Base-by-base conservation (phyloP, 768 basidiomycete genomes). In the Russula emetica region DNA sequence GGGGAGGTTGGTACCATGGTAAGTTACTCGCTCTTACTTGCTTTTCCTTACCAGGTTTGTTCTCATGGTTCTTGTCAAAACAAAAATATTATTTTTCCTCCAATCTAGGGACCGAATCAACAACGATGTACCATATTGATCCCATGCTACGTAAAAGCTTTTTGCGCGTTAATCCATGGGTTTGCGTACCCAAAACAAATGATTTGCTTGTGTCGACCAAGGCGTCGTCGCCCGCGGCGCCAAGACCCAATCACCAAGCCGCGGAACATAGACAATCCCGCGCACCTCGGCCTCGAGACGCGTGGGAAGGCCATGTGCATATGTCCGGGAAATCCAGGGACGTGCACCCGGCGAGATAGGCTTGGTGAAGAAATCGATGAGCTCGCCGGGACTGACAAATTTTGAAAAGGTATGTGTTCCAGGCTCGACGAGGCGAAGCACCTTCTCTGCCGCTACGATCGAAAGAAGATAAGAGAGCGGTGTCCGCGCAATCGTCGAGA, bases 331-430 rank as follows among this genome's bases (percentile, higher is more conserved):
- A 70, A 90, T 85, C 90, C 89, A 90, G 11, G 83, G 80, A 2
- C 63, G 45, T 1, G 58, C 24, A 6, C 65, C 53, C 3, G 55
- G 55, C 4, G 79, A 74, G 32, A 72, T 70, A 63, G 88, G 85
- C 26, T 78, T 75, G 54, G 83, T 80, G 76, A 99, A 96, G 78
- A 92, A 98, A 14, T 80, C 80, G 44, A 89, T 77, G 13, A 99
- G 83, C 71, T 99, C 97, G 1, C 80, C 78, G 6, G 97, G 92
- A 66, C 90, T 90, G 71, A 99, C 77, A 73, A 82, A 99, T 74
- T 99, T 98, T 49, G 85, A 81, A 72, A 91, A 88, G 0, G 92
- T 94, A 75, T 99, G 97, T 13, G 97, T 98, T 11, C 95, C 94
- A 4, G 80, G 82, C 0, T 88, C 77, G 58, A 98, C 97, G 70